Evolutionary conservation across 2,329 filamentous ascomycete genomes (phyloP), one percentile per base, ranked within the genome.

Genomic region (Apiospora hydei): DNA sequence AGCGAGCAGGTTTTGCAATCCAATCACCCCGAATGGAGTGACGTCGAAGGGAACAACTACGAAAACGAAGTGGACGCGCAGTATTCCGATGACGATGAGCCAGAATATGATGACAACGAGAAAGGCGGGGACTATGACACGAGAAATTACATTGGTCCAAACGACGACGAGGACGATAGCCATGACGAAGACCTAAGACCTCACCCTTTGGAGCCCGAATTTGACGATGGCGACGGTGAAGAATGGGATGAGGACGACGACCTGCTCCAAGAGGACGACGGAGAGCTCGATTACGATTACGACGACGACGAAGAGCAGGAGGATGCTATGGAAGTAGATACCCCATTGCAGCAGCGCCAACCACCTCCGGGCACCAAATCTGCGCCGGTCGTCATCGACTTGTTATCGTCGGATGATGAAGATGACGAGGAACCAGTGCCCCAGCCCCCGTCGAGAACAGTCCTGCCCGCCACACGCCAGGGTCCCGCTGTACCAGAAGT

Each of bases 61-160:
- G 38, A 72, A 34, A 75, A 74, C 34, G 73, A 74, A 14, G 72
- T 73, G 24, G 72, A 72, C 6, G 74, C 74, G 3, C 57, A 75
- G 75, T 1, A 70, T 49, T 74, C 73, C 1, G 73, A 74, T 11
- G 73, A 73, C 1, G 75, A 74, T 1, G 73, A 79, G 66, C 75
- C 74, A 21, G 79, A 78, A 70, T 80, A 80, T 41, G 78, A 80
- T 34, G 73, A 72, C 16, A 75, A 79, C 10, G 79, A 80, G 69
- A 79, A 79, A 46, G 79, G 79, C 38, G 79, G 79, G 14, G 79
- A 81, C 46, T 80, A 81, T 69, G 78, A 81, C 67, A 78, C 77
- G 14, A 75, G 77, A 34, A 79, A 77, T 70, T 80, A 81, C 53
- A 71, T 74, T 26, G 75, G 75, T 3, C 78, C 78, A 53, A 76